Evolutionary conservation across 129 eudicot species (phyloP).

Genomic region (Artemisia annua): DNA sequence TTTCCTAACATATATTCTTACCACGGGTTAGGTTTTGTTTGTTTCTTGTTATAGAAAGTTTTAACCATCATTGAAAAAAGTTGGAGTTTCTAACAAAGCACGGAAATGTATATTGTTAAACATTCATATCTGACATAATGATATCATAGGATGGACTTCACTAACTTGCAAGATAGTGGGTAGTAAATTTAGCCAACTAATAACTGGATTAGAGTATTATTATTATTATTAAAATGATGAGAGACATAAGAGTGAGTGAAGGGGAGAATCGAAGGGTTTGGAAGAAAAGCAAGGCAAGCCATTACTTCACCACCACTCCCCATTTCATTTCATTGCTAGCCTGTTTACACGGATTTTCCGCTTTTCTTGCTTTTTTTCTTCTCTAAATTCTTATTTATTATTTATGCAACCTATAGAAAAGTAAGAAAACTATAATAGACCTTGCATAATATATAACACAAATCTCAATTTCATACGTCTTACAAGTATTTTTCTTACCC

Average conservation of each 20-base stretch:
- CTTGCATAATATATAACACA: background rate
- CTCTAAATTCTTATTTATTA: background rate
- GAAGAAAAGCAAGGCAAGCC: slow-evolving; percentile 41
- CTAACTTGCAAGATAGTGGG: too few species aligned
- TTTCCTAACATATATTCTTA: too few species aligned
- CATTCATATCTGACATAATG: too few species aligned
- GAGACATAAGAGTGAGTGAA: slow-evolving; percentile 12
- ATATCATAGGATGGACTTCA: too few species aligned
- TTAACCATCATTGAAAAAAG: too few species aligned
- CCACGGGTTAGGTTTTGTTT: too few species aligned
- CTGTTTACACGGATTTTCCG: slow-evolving; percentile 43
- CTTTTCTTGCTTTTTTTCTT: slow-evolving; percentile 5
- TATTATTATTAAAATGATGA: background rate
- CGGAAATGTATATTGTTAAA: too few species aligned
- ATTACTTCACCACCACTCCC: slow-evolving; percentile 45
- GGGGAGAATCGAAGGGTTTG: slow-evolving; percentile 29
- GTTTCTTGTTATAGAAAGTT: too few species aligned
- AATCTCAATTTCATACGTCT: too few species aligned
- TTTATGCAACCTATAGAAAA: background rate
- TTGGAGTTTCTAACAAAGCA: too few species aligned
- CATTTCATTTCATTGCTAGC: slow-evolving; percentile 27
- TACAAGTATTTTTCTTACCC: too few species aligned
- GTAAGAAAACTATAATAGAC: background rate
- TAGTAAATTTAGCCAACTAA: too few species aligned
- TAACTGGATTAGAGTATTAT: background rate